These are phyloP conservation scores for Vigna radiata DNA, from an alignment of 306 rosid genomes.

Conservation along the genomic window DNA sequence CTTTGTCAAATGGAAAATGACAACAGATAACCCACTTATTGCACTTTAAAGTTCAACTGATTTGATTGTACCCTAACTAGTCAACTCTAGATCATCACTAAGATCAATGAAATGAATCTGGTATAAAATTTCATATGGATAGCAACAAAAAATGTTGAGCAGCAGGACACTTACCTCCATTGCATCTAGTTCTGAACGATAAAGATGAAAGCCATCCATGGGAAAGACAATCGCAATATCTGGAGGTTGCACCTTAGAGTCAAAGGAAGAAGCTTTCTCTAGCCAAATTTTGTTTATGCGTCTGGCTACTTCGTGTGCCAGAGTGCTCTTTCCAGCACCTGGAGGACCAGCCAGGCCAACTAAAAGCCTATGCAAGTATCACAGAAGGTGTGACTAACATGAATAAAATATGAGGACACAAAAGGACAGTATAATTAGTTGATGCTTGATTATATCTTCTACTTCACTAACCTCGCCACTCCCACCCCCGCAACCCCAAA, in stretches of 20 bases:
- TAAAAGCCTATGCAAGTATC: conserved; percentile 56
- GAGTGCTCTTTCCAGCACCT: conserved; percentile 91
- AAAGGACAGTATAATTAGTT: not conserved
- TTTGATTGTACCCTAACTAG: conserved; percentile 27
- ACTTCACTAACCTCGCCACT: not conserved
- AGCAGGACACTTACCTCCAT: conserved; percentile 74
- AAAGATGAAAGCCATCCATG: conserved; percentile 96
- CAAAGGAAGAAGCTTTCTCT: conserved; percentile 63
- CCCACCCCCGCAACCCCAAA: too few species aligned
- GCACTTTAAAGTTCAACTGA: conserved; percentile 14
- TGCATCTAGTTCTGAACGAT: conserved; percentile 85
- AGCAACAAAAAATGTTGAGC: conserved; percentile 29
- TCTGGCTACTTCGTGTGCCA: conserved; percentile 72
- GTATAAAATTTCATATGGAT: conserved; percentile 38
- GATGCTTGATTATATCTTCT: conserved; percentile 16
- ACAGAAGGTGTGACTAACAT: conserved; percentile 30
- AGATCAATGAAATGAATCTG: conserved; percentile 26
- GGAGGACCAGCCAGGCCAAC: conserved; percentile 98
- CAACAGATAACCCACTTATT: not conserved
- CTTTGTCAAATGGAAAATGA: conserved; percentile 31
- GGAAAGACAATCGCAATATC: conserved; percentile 78
- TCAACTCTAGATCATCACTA: conserved; percentile 29
- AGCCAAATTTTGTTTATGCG: conserved; percentile 81
- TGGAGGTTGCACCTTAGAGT: conserved; percentile 64
- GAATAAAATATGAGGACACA: conserved; percentile 34